Evolutionary conservation across 1,139 yeast species (phyloP), one percentile per base, ranked within the genome.

Genomic region (Suhomyces bokatorum): DNA sequence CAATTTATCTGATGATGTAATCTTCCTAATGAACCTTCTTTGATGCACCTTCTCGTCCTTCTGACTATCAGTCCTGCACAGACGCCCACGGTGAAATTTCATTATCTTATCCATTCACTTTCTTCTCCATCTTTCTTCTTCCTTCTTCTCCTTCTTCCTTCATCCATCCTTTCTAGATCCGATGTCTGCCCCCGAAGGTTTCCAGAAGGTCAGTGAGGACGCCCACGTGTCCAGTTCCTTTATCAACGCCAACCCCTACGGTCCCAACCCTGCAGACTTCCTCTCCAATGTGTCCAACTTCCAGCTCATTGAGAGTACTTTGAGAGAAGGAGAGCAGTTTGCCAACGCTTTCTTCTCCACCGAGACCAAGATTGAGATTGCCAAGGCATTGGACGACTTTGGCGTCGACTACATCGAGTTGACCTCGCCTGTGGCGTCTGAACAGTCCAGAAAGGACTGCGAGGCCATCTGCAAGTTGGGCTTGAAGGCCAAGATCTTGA

Each of bases 381-480:
- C 99, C 59, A 91, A 86, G 77, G 98, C 98, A 14, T 76, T 93
- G 52, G 98, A 91, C 66, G 98, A 91, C 62, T 93, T 93, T 63
- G 99, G 99, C 58, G 98, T 90, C 43, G 99, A 93, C 70, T 93
- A 93, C 74, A 93, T 93, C 57, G 99, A 93, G 72, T 79, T 93
- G 64, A 93, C 98, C 28, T 90, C 97, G 2, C 99, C 99, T 17
- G 98, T 95, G 44, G 98, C 98, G 40, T 84, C 95, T 46, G 98
- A 93, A 70, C 98, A 93, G 73, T 83, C 93, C 50, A 81, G 95
- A 67, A 73, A 67, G 56, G 99, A 93, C 70, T 91, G 98, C 77
- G 97, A 93, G 73, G 98, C 97, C 49, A 93, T 93, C 58, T 93
- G 98, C 78, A 91, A 93, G 76, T 79, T 93, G 56, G 98, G 98